Percentiles rank a stretch among this genome's conserved stretches.
These are phyloP conservation scores for Stagonosporopsis rhizophila DNA, from an alignment of 2,329 filamentous ascomycete species.

Conservation along the genomic window DNA sequence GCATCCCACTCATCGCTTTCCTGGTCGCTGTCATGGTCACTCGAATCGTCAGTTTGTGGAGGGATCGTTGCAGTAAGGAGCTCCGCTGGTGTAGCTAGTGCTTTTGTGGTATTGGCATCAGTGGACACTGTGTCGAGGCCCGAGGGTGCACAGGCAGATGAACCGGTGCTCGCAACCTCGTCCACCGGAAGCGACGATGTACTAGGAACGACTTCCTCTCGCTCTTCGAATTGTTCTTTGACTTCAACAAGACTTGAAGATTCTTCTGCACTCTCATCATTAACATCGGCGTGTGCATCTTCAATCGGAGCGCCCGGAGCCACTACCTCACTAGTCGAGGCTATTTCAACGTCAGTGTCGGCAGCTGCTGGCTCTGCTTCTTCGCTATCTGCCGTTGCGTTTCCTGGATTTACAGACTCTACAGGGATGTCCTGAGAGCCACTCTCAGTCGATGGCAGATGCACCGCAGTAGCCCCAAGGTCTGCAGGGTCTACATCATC, in stretches of 20 bases:
- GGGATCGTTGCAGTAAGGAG: background rate
- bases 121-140: background rate
- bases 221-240: background rate
- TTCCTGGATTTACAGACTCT: background rate
- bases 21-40: conserved; percentile 58
- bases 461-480: background rate
- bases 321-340: background rate
- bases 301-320: background rate
- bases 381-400: background rate
- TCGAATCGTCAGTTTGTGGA: background rate
- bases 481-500: background rate
- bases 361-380: background rate
- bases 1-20: conserved; percentile 73
- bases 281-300: background rate
- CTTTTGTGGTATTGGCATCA: background rate
- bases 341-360: background rate
- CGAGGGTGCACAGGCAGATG: background rate
- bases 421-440: background rate
- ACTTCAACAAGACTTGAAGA: background rate
- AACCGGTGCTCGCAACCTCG: background rate
- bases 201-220: background rate
- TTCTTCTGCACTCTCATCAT: background rate
- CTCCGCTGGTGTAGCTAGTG: background rate
- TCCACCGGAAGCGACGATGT: background rate
- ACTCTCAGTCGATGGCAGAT: background rate